Evolutionary conservation across 805 yeast species (phyloP), one percentile per base, ranked within the genome.

Genomic region (Candida caryicola): DNA sequence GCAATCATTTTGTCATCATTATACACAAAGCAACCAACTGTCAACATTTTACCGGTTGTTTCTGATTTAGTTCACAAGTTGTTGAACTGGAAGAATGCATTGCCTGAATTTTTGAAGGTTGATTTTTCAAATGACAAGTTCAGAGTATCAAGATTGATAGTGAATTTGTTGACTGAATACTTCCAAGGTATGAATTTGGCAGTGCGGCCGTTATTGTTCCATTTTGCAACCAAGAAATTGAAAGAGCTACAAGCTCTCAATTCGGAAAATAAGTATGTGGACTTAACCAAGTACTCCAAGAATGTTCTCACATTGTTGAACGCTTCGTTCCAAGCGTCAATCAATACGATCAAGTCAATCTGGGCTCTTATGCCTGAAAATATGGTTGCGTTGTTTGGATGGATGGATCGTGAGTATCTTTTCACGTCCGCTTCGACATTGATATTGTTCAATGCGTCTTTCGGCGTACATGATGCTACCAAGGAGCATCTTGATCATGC

Each of bases 351-450:
- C 28, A 68, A 86, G 45, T 77, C 84, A 0, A 63, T 85, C 3
- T 84, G 91, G 91, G 80, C 83, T 0, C 63, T 85, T 33, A 67
- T 81, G 54, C 86, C 85, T 0, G 85, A 81, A 40, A 83, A 82
- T 47, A 82, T 82, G 88, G 81, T 85, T n/a, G 91, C 95, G 0
- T 59, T 84, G 31, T 85, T 85, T 62, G 93, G 95, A 2, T 85
- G 86, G 69, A 84, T 85, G 91, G 95, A 85, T 54, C 69, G 95
- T 50, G 95, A 85, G 52, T 85, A 85, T 53, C 63, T 85, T 17
- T 85, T 83, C 57, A 84, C 89, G 0, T 77, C 90, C 0, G 79
- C 90, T 3, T 83, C 85, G 4, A 84, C 93, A 0, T 61, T 84
- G 33, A 77, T 84, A 12, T 64, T 85, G 29, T 84, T 83, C 57